phyloP scores from a whole-genome alignment of 2,329 filamentous ascomycete species.

The Paecilomyces niveus region DNA sequence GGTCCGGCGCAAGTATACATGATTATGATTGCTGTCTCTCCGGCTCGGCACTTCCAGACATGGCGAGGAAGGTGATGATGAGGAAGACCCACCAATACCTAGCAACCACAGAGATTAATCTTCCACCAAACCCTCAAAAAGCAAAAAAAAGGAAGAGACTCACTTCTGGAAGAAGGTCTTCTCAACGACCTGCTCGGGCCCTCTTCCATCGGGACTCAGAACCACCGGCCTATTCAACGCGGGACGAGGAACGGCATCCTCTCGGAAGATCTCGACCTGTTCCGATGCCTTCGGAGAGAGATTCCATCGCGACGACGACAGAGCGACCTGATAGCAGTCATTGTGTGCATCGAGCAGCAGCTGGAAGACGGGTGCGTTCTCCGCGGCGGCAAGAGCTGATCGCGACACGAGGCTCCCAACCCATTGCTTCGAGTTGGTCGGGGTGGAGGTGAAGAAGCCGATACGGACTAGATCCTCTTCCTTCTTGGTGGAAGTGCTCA shows the following conservation, averaged over 20 bases:
- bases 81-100: constrained; percentile 44
- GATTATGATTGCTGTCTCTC: constrained; percentile 8
- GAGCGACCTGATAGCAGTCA: constrained; percentile 34
- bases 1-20: too few relatives aligned
- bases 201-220: constrained; percentile 30
- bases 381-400: constrained; percentile 20
- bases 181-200: constrained; percentile 30
- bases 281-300: constrained; percentile 4
- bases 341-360: constrained; percentile 32
- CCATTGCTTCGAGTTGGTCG: constrained; percentile 29
- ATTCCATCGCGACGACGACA: constrained; percentile 18
- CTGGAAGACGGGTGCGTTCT: constrained; percentile 25
- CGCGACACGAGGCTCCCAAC: constrained; percentile 33
- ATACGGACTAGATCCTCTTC: constrained; percentile 47
- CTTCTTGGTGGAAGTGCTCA: constrained; percentile 6
- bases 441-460: constrained; percentile 40
- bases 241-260: constrained; percentile 26
- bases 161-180: constrained; percentile 41
- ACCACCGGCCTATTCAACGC: constrained; percentile 35
- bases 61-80: constrained; percentile 32
- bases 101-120: neutral
- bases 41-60: constrained; percentile 34
- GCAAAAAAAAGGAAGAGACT: constrained; percentile 9
- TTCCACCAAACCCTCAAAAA: neutral
- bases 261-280: constrained; percentile 28